Evolutionary conservation across 2,329 filamentous ascomycete species (phyloP), one percentile per base, ranked within the genome.

Genomic region (Dothideomycetes sp.): DNA sequence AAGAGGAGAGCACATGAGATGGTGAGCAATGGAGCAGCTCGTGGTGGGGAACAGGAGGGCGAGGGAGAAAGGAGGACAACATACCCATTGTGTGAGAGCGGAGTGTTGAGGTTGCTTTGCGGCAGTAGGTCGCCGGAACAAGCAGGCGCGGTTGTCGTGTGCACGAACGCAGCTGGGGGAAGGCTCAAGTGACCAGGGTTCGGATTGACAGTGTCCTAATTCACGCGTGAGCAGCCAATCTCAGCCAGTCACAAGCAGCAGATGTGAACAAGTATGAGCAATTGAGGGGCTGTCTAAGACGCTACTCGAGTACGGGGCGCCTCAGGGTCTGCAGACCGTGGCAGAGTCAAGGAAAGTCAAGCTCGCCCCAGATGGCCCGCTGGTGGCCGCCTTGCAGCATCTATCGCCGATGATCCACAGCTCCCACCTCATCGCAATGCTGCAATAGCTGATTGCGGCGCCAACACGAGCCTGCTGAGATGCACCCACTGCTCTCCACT

Each of bases 61-160:
- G 39, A 38, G 29, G 27, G 19, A 35, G 31, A 40, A 38, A 36
- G 36, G 33, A 36, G 41, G 18, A 24, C 34, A 22, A 37, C 43
- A 42, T 45, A 45, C 43, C 43, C 43, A 45, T 45, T 41, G 36
- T 42, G 40, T 35, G 29, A 31, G 27, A 31, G 36, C 18, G 37
- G 31, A 40, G 33, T n/a, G n/a, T n/a, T n/a, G n/a, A n/a, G 24
- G 31, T 34, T 27, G 22, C 22, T 27, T 27, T 27, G 22, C 22
- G 22, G 22, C 9, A 32, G 36, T 17, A 12, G 18, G 14, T 35
- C 11, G 14, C 14, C 17, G 14, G 17, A 19, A 18, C 5, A 19
- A 19, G 33, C 33, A 35, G 33, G 33, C 18, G 33, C 16, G 31
- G 31, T n/a, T 19, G 33, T 17, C 17, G 17, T 17, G 14, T 35